Conservation (phyloP, 1,284 basidiomycete species). For the Cryptococcus sp. region DNA sequence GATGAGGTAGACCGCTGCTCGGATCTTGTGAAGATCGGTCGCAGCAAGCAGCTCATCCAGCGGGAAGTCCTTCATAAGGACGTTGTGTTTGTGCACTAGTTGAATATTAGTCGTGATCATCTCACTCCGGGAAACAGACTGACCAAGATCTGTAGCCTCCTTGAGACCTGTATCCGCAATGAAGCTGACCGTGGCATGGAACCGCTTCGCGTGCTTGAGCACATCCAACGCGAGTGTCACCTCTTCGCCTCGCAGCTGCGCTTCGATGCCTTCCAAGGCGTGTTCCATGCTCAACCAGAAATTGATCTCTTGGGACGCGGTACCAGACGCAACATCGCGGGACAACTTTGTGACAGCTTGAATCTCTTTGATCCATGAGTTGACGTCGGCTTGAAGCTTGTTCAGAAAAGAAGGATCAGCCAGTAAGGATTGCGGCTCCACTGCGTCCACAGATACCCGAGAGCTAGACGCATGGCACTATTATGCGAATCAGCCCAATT, state of each 20-base stretch:
- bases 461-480: slow-evolving; percentile 38
- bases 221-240: slow-evolving; percentile 95
- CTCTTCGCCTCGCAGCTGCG: slow-evolving; percentile 86
- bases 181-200: slow-evolving; percentile 96
- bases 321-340: slow-evolving; percentile 91
- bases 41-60: slow-evolving; percentile 94
- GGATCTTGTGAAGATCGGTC: slow-evolving; percentile 91
- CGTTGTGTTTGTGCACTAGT: slow-evolving; percentile 92
- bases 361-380: slow-evolving; percentile 97
- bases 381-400: slow-evolving; percentile 89
- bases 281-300: slow-evolving; percentile 96
- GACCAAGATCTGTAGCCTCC: slow-evolving; percentile 82
- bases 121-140: slow-evolving; percentile 37
- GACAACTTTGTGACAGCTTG: slow-evolving; percentile 93
- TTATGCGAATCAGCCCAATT: too few relatives aligned
- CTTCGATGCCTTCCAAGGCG: slow-evolving; percentile 89
- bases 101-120: not conserved
- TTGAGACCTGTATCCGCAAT: slow-evolving; percentile 96
- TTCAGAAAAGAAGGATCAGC: slow-evolving; percentile 92
- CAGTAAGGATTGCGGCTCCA: slow-evolving; percentile 57
- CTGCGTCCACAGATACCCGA: slow-evolving; percentile 49
- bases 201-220: slow-evolving; percentile 91
- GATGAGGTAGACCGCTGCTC: slow-evolving; percentile 82
- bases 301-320: slow-evolving; percentile 97
- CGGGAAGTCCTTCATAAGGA: slow-evolving; percentile 98